These are phyloP conservation scores for Ceratocystis diversiconidia DNA, from an alignment of 2,329 filamentous ascomycete species.

Conservation along the genomic window DNA sequence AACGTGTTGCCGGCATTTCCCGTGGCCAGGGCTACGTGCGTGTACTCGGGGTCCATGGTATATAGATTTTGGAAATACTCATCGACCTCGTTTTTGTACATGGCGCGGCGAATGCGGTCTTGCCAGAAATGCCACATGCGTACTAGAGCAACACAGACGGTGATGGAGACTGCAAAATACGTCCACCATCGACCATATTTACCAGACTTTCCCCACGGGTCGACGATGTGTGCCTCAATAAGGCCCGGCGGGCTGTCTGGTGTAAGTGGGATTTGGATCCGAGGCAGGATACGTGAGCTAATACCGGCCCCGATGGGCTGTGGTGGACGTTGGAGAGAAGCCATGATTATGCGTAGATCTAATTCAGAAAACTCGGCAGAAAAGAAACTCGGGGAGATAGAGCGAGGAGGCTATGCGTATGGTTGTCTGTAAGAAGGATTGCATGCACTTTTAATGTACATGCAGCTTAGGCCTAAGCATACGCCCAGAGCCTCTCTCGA, in stretches of 20 bases:
- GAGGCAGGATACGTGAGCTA: background rate
- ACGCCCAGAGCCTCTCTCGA: background rate
- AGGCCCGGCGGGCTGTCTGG: constrained; percentile 46
- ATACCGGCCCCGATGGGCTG: background rate
- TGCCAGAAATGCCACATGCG: constrained; percentile 82
- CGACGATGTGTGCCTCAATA: constrained; percentile 48
- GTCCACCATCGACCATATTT: constrained; percentile 84
- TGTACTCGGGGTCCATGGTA: constrained; percentile 35
- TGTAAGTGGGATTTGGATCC: constrained; percentile 44
- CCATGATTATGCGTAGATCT: background rate
- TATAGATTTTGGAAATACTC: constrained; percentile 45
- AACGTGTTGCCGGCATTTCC: constrained; percentile 35
- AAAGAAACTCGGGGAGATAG: background rate
- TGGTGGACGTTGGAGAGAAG: constrained; percentile 29
- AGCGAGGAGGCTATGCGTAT: background rate
- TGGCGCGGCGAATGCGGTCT: constrained; percentile 79
- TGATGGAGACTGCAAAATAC: constrained; percentile 66
- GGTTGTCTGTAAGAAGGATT: background rate
- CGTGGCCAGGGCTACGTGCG: constrained; percentile 34
- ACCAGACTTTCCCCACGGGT: constrained; percentile 68
- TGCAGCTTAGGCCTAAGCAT: background rate
- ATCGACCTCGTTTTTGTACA: constrained; percentile 62
- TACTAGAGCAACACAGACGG: constrained; percentile 51
- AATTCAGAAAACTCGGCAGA: background rate
- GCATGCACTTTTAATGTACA: background rate